These are phyloP conservation scores for Letharia columbiana DNA, from an alignment of 495 filamentous ascomycete genomes.

Conservation along the genomic window DNA sequence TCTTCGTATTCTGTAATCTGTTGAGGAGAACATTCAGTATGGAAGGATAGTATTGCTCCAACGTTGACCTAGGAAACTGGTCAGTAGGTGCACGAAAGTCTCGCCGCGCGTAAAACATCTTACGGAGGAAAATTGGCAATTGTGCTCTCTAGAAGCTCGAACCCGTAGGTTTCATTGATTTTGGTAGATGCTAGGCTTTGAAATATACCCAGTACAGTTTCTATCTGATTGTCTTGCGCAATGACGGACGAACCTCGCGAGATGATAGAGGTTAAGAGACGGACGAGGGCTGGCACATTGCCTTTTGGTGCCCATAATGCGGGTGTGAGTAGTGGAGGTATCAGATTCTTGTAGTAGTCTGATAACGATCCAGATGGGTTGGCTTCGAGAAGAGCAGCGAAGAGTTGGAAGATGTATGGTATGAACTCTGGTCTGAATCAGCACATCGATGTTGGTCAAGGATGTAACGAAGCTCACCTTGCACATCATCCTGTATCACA, in stretches of 20 bases:
- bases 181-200: constrained; percentile 72
- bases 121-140: constrained; percentile 61
- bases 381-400: constrained; percentile 77
- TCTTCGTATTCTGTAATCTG: constrained; percentile 66
- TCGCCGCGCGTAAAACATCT: constrained; percentile 27
- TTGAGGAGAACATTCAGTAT: constrained; percentile 78
- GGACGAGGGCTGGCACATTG: constrained; percentile 83
- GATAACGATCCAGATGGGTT: constrained; percentile 66
- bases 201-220: constrained; percentile 81
- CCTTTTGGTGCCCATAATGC: constrained; percentile 80
- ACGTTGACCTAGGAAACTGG: constrained; percentile 37
- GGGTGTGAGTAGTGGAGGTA: constrained; percentile 65
- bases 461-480: constrained; percentile 43
- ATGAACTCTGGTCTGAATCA: constrained; percentile 63
- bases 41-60: constrained; percentile 68
- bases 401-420: constrained; percentile 93
- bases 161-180: constrained; percentile 68
- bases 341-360: constrained; percentile 64
- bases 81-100: constrained; percentile 26
- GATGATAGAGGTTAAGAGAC: constrained; percentile 76
- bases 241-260: constrained; percentile 65
- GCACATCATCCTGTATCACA: constrained; percentile 70
- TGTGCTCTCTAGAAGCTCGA: constrained; percentile 80
- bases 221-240: constrained; percentile 63
- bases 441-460: constrained; percentile 8